A percentile compares a stretch with the other conserved stretches of the same genome.
Conservation (phyloP, 2,329 filamentous ascomycete species). For the Exophiala dermatitidis region DNA sequence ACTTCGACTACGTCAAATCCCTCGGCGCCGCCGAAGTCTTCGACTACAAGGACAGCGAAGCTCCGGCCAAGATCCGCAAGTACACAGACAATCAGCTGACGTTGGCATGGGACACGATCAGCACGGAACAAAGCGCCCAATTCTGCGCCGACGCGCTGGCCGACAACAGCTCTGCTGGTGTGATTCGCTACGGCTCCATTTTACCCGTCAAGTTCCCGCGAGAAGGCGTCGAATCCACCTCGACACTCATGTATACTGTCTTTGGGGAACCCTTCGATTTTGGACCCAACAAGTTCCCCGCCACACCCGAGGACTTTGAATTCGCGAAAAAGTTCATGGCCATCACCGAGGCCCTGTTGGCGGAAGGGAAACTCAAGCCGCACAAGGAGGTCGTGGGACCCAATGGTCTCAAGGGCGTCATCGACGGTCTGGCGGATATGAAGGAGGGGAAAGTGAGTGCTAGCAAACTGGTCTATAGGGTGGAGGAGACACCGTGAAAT, state of each 20-base stretch:
- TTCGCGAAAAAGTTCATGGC: slow-evolving; percentile 38
- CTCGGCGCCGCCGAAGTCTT: slow-evolving; percentile 42
- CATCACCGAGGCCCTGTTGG: slow-evolving; percentile 37
- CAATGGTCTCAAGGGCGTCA: slow-evolving; percentile 41
- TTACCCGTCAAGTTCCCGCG: slow-evolving; percentile 27
- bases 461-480: slow-evolving; percentile 44
- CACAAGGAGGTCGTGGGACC: slow-evolving; percentile 38
- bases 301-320: slow-evolving; percentile 35
- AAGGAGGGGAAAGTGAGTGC: slow-evolving; percentile 42
- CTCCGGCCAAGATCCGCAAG: slow-evolving; percentile 30
- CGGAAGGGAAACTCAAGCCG: slow-evolving; percentile 38
- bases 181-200: slow-evolving; percentile 29
- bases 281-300: slow-evolving; percentile 8
- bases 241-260: slow-evolving; percentile 32
- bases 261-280: slow-evolving; percentile 32
- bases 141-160: slow-evolving; percentile 35
- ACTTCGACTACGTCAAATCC: slow-evolving; percentile 40
- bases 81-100: slow-evolving; percentile 35
- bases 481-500: slow-evolving; percentile 26
- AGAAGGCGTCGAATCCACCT: slow-evolving; percentile 31
- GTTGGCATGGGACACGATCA: slow-evolving; percentile 36
- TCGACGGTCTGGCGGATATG: slow-evolving; percentile 40
- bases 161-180: slow-evolving; percentile 24
- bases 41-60: slow-evolving; percentile 39
- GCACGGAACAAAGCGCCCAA: slow-evolving; percentile 26